Conservation (phyloP, 306 rosid species). For the Cucurbita moschata region DNA sequence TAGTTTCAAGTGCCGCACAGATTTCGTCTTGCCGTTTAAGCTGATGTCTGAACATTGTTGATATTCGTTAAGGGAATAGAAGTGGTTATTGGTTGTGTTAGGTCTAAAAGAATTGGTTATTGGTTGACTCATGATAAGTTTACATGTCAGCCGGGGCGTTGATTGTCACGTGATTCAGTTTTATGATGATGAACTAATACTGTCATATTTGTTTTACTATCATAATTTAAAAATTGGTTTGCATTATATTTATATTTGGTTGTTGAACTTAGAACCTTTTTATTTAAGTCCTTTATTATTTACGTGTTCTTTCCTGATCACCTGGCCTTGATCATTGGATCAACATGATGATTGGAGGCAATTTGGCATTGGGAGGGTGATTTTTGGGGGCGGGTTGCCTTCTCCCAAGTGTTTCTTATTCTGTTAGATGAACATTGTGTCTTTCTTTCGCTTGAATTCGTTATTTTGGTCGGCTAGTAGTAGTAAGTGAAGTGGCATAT, state of each 20-base stretch:
- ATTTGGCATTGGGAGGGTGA: neutral
- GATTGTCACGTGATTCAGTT: neutral
- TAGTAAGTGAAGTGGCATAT: neutral
- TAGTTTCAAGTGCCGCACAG: neutral
- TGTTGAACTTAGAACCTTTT: too few relatives aligned
- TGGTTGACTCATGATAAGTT: neutral
- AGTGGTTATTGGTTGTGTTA: neutral
- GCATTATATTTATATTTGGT: too few relatives aligned
- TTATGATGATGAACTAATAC: neutral
- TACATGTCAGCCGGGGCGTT: neutral
- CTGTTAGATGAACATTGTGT: neutral
- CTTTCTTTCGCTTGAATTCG: neutral
- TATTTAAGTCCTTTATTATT: too few relatives aligned
- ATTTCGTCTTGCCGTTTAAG: neutral
- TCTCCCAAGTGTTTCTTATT: neutral
- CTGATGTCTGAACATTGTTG: neutral
- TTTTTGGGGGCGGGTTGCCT: neutral
- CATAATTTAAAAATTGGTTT: neutral
- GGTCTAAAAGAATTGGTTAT: neutral
- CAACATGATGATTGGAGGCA: neutral
- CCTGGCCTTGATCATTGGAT: too few relatives aligned
- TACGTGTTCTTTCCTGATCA: too few relatives aligned
- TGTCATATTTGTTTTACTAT: neutral
- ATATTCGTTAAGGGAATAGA: neutral
- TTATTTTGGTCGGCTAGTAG: neutral